Percentiles rank a stretch among this genome's conserved stretches.
phyloP scores from a whole-genome alignment of 768 basidiomycete genomes.

The Lenzites betulinus region DNA sequence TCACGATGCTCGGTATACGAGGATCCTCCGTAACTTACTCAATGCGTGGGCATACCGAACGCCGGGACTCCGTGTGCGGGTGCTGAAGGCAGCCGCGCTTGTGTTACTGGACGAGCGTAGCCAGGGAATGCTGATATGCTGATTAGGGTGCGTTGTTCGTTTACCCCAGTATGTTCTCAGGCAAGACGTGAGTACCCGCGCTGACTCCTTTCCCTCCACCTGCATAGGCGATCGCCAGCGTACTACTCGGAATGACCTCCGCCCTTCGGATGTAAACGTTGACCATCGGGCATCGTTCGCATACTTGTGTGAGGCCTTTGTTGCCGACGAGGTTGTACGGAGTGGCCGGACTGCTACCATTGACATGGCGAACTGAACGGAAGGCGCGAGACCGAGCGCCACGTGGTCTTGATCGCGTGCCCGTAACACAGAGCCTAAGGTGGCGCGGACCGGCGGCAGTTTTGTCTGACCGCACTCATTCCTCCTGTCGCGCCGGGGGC shows the following conservation, averaged over 20 bases:
- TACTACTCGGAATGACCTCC: too few species aligned
- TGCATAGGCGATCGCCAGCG: too few species aligned
- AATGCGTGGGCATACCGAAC: slow-evolving; percentile 16
- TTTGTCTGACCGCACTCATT: background rate
- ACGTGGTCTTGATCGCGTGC: background rate
- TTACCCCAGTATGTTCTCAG: background rate
- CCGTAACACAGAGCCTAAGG: too few species aligned
- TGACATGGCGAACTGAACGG: too few species aligned
- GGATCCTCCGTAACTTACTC: slow-evolving; percentile 11
- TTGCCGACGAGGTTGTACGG: too few species aligned
- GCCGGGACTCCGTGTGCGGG: background rate
- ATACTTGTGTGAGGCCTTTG: too few species aligned
- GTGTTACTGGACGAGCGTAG: slow-evolving; percentile 18
- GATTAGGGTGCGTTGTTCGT: background rate
- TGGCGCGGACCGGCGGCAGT: background rate
- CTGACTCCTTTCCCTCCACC: background rate
- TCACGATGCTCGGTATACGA: slow-evolving; percentile 19
- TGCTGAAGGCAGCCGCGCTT: slow-evolving; percentile 19
- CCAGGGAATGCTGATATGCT: slow-evolving; percentile 13
- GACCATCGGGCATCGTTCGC: too few species aligned
- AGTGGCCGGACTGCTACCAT: too few species aligned
- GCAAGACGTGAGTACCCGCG: background rate
- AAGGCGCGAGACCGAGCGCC: background rate
- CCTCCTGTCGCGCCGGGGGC: background rate
- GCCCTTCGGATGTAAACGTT: too few species aligned